Percentiles rank a stretch among this genome's conserved stretches.
phyloP scores from a whole-genome alignment of 139 green algal species.

The Pedinophyceae sp. region DNA sequence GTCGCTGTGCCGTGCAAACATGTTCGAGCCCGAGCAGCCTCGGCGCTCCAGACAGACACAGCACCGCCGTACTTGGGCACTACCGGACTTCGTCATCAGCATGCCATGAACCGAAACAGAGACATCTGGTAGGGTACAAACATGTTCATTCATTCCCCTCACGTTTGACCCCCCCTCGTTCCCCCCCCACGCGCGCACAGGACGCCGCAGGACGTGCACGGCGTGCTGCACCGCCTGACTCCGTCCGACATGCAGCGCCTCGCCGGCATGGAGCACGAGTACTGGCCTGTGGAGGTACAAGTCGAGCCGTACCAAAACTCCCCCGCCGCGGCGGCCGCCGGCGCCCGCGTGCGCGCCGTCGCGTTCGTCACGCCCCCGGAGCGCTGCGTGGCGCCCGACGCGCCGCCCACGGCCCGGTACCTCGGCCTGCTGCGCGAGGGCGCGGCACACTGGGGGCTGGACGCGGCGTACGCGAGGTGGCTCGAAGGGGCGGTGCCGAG shows the following conservation, averaged over 20 bases:
- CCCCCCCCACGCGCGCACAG: too few relatives aligned
- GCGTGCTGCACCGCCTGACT: constrained; percentile 26
- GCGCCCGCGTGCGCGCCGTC: constrained; percentile 13
- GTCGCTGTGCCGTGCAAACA: too few relatives aligned
- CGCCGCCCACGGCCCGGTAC: constrained; percentile 26
- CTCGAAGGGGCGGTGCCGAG: constrained; percentile 14
- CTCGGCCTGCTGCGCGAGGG: constrained; percentile 22
- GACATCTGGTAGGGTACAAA: too few relatives aligned
- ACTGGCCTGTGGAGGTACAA: constrained; percentile 26
- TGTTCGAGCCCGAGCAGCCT: too few relatives aligned
- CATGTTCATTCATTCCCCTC: too few relatives aligned
- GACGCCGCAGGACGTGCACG: constrained; percentile 20
- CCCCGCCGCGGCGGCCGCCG: too few relatives aligned
- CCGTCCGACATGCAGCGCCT: constrained; percentile 18
- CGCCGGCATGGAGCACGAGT: constrained; percentile 36
- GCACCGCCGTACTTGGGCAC: too few relatives aligned
- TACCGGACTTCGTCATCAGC: too few relatives aligned
- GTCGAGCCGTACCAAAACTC: constrained; percentile 13
- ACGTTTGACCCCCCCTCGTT: too few relatives aligned
- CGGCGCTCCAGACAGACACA: too few relatives aligned
- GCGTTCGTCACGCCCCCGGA: constrained; percentile 27
- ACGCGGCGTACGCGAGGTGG: constrained; percentile 15
- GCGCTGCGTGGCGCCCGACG: constrained; percentile 10
- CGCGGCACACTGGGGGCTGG: constrained; percentile 17
- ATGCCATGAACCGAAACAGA: too few relatives aligned